Conservation (phyloP, 345 rosid genomes). For the Microcos paniculata region DNA sequence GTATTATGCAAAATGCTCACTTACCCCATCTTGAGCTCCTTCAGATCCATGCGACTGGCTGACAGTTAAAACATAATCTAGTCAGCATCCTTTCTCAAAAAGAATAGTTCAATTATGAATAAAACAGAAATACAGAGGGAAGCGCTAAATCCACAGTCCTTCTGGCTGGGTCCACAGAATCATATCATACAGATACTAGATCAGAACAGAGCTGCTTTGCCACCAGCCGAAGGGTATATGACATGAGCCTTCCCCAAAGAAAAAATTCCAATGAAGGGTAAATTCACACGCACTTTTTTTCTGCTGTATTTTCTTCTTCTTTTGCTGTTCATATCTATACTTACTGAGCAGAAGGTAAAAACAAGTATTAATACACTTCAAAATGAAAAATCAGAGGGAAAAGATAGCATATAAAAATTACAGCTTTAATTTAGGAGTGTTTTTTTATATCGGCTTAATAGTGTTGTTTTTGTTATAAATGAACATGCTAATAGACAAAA, state of each 20-base stretch:
- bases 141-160: constrained; percentile 9
- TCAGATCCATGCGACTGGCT: constrained; percentile 79
- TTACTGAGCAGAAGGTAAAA: constrained; percentile 47
- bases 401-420: background rate
- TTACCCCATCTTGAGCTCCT: constrained; percentile 95
- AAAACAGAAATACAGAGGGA: constrained; percentile 13
- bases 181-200: background rate
- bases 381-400: background rate
- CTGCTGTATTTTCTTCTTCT: constrained; percentile 81
- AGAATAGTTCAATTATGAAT: constrained; percentile 8
- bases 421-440: background rate
- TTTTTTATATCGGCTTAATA: background rate
- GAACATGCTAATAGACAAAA: background rate
- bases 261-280: constrained; percentile 28
- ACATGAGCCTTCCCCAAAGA: constrained; percentile 11
- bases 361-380: constrained; percentile 15
- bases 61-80: constrained; percentile 21
- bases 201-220: background rate
- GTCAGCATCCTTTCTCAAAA: constrained; percentile 34
- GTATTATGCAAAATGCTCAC: constrained; percentile 31
- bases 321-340: constrained; percentile 75
- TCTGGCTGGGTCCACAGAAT: constrained; percentile 10
- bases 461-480: background rate
- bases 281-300: constrained; percentile 69
- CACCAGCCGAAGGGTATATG: constrained; percentile 10